Evolutionary conservation across 2,329 filamentous ascomycete genomes (phyloP).

Genomic region (Dothidotthia symphoricarpi): DNA sequence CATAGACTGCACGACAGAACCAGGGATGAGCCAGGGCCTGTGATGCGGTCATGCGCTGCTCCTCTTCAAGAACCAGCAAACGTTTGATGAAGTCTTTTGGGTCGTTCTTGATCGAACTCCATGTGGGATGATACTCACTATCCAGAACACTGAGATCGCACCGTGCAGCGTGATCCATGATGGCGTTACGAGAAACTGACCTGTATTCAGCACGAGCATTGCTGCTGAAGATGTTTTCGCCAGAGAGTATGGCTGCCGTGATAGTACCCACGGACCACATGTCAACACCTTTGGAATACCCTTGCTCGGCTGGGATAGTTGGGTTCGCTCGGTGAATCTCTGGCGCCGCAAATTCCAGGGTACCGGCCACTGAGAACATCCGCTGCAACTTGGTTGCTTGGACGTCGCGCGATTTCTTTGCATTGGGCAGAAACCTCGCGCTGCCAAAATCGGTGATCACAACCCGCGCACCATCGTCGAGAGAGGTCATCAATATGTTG

Average conservation of each 20-base stretch:
- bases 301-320: conserved; percentile 27
- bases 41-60: conserved; percentile 52
- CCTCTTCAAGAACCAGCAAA: conserved; percentile 53
- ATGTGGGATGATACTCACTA: conserved; percentile 36
- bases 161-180: conserved; percentile 36
- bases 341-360: conserved; percentile 58
- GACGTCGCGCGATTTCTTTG: conserved; percentile 1
- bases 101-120: conserved; percentile 44
- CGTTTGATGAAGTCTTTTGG: conserved; percentile 55
- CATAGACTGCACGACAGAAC: conserved; percentile 55
- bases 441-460: conserved; percentile 63
- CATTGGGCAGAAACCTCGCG: conserved; percentile 44
- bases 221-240: conserved; percentile 49
- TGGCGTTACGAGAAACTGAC: conserved; percentile 23
- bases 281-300: conserved; percentile 60
- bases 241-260: conserved; percentile 52
- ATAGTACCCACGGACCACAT: conserved; percentile 63
- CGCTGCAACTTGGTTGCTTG: conserved; percentile 27
- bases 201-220: conserved; percentile 27
- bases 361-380: conserved; percentile 58
- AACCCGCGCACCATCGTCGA: conserved; percentile 51
- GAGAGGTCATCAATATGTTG: conserved; percentile 60
- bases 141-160: conserved; percentile 50
- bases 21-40: conserved; percentile 56
- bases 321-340: conserved; percentile 40